A percentile compares a stretch with the other conserved stretches of the same genome.
Evolutionary conservation across 257 asterid species (phyloP).

Genomic region (Solanum sparsipilum): DNA sequence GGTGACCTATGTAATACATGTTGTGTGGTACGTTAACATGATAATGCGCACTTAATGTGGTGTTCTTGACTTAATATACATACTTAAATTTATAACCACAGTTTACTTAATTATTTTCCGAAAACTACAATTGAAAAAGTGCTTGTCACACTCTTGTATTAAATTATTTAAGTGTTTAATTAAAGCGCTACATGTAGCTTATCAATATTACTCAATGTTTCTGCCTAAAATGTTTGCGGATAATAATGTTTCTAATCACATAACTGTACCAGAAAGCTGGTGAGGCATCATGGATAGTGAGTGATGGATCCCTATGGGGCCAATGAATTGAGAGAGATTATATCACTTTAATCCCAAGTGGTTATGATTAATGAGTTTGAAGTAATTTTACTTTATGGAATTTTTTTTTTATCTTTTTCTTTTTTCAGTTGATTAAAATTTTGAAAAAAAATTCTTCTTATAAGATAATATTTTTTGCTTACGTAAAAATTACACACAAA

Average conservation of each 20-base stretch:
- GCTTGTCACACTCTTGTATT: neutral
- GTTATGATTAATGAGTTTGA: neutral
- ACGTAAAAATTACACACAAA: neutral
- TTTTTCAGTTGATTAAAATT: neutral
- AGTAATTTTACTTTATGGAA: neutral
- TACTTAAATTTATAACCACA: neutral
- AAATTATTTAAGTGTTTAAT: neutral
- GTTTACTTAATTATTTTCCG: neutral
- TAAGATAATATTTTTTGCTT: neutral
- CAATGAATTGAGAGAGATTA: neutral
- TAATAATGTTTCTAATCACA: neutral
- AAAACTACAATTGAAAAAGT: neutral
- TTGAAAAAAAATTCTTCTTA: too few relatives aligned
- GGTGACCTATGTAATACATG: neutral
- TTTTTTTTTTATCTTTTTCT: too few relatives aligned
- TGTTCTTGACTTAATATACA: neutral
- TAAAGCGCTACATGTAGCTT: neutral
- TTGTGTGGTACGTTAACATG: neutral
- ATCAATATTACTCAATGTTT: neutral
- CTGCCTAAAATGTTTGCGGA: neutral
- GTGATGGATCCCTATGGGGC: neutral
- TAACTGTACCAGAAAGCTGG: neutral
- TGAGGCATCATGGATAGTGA: neutral
- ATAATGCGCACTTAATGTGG: neutral
- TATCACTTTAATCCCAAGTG: neutral